Base-by-base conservation (phyloP, 139 green algal genomes). In the Chlorella sp. region DNA sequence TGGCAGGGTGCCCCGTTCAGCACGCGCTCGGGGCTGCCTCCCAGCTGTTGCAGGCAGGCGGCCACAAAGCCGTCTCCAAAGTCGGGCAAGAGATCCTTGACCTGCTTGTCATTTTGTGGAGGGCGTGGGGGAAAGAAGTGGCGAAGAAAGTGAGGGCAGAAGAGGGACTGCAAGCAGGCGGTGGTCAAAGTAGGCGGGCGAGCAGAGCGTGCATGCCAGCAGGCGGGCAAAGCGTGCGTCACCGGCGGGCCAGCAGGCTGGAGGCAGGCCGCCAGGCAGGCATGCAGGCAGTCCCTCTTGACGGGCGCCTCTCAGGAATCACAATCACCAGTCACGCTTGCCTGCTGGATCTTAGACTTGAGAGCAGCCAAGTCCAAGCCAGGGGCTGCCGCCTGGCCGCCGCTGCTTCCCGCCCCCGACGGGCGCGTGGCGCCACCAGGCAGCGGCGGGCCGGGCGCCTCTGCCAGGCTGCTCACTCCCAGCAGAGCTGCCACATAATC, bases 401-500 rank as follows among this genome's bases (percentile, higher is more conserved):
- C 42, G 37, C 69, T 32, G 36, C 57, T n/a, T n/a, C n/a, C n/a
- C n/a, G n/a, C n/a, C n/a, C n/a, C n/a, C n/a, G n/a, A n/a, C n/a
- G n/a, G n/a, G n/a, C n/a, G n/a, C n/a, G n/a, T 57, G 57, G 57
- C 32, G 75, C 37, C 64, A 42, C 26, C 48, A 1, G 53, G 48
- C 42, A 91, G 60, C 60, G 40, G 60, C 40, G 71, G 82, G 24
- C 60, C 86, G 7, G 86, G 86, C 11, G 86, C 80, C 34, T 89
- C 83, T 16, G 60, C 80, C 68, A 92, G 61, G 71, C 66, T 86
- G 22, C 36, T 15, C 30, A 86, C 69, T 0, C 91, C 95, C 39
- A 98, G 79, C 19, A 98, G 89, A 60, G 95, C 95, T 19, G 93
- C 53, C n/a, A 97, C 80, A 91, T 98, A 98, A 61, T 98, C 96